Conservation (phyloP, 495 filamentous ascomycete genomes). For the Hypoxylon rickii region DNA sequence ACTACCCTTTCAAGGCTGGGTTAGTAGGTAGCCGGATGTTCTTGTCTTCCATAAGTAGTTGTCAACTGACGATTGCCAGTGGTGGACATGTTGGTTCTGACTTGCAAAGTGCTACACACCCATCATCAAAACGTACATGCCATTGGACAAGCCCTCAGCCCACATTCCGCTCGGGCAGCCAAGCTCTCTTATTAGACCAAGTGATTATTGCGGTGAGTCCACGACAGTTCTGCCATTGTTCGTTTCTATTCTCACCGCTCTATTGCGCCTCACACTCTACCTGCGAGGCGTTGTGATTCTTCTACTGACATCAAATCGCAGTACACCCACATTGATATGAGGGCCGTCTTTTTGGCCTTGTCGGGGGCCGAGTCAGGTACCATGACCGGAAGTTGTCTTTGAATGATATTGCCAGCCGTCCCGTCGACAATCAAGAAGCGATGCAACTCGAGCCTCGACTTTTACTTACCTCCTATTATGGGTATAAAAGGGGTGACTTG, state of each 20-base stretch:
- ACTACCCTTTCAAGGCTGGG: slow-evolving; percentile 2
- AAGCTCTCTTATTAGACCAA: slow-evolving; percentile 3
- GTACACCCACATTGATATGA: slow-evolving; percentile 11
- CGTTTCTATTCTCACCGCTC: slow-evolving; percentile 15
- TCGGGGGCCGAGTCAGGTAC: slow-evolving; percentile 21
- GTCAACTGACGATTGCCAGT: slow-evolving; percentile 8
- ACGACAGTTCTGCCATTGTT: slow-evolving; percentile 9
- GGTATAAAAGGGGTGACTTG: slow-evolving; percentile 8
- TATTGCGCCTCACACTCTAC: slow-evolving; percentile 7
- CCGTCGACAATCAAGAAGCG: slow-evolving; percentile 8
- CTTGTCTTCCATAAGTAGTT: background rate
- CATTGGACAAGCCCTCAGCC: slow-evolving; percentile 13
- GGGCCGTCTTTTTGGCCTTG: slow-evolving; percentile 11
- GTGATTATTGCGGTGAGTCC: background rate
- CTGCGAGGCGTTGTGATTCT: slow-evolving; percentile 7
- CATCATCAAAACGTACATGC: slow-evolving; percentile 3
- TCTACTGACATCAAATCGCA: slow-evolving; percentile 24
- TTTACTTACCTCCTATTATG: background rate
- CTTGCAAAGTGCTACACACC: slow-evolving; percentile 7
- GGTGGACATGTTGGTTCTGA: slow-evolving; percentile 18
- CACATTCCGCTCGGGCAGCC: background rate
- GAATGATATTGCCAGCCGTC: background rate
- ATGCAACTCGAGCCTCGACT: background rate
- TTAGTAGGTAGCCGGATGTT: background rate
- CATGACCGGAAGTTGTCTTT: background rate